These are phyloP conservation scores for Alternaria infectoria DNA, from an alignment of 2,329 filamentous ascomycete genomes.

Conservation along the genomic window DNA sequence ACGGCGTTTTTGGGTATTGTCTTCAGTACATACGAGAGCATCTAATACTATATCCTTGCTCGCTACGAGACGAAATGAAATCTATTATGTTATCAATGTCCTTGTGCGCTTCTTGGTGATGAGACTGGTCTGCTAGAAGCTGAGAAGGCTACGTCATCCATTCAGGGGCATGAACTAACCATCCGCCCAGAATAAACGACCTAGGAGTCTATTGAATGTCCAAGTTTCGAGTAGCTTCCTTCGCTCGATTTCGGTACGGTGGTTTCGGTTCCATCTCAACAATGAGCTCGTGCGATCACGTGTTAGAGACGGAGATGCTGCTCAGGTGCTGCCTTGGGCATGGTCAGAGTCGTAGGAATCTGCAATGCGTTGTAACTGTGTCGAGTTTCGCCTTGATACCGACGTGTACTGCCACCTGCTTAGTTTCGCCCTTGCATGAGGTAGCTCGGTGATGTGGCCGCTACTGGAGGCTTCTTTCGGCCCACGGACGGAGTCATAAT, in stretches of 20 bases:
- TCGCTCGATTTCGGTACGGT: neutral
- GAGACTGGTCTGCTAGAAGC: neutral
- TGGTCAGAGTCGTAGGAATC: neutral
- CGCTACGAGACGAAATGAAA: neutral
- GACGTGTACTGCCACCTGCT: neutral
- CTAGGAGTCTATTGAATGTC: neutral
- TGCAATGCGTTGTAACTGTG: neutral
- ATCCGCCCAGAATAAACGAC: neutral
- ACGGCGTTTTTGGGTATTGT: conserved; percentile 5
- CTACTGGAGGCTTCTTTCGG: neutral
- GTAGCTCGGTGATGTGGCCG: neutral
- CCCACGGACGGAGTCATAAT: conserved; percentile 4
- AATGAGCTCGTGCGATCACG: neutral
- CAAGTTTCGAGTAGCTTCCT: neutral
- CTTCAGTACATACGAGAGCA: conserved; percentile 5
- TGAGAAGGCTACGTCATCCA: neutral
- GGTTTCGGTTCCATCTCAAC: neutral
- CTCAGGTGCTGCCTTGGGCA: neutral
- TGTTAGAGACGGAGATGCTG: neutral
- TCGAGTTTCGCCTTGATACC: neutral
- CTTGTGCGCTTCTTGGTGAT: neutral
- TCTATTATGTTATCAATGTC: neutral
- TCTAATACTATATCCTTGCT: conserved; percentile 11
- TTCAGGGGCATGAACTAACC: neutral
- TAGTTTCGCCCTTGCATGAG: neutral